Base-by-base conservation (phyloP, 805 yeast genomes). In the Saccharomycopsis selenospora region DNA sequence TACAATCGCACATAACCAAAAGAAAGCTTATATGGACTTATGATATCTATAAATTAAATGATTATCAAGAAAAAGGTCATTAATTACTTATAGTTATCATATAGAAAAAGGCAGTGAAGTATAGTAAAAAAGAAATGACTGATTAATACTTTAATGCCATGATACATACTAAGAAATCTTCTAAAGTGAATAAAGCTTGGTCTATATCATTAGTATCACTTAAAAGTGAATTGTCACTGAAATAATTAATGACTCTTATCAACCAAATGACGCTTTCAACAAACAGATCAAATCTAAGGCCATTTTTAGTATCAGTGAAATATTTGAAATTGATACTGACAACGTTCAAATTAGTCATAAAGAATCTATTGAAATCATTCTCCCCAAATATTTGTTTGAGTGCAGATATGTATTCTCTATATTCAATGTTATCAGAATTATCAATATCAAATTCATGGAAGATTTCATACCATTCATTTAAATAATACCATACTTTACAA, bases 201-300 rank as follows among this genome's bases (percentile, higher is more conserved):
- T 33, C 38, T 14, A 33, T 10, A 4, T 14, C 20, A 14, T 33
- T 33, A 27, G 29, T 27, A 14, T 7, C 38, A 14, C 10, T 20
- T 14, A 14, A 14, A 17, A 10, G 6, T 20, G 38, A 4, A 14
- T 33, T 33, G 38, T 14, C 17, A 14, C 24, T 40, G 24, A 30
- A 46, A 20, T 42, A 40, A 26, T 46, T 46, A 7, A 46, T 40
- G 14, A 40, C 46, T 6, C 45, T 17, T 11, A 48, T 45, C 22
- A 48, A 20, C 45, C 44, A 48, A 14, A 45, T 36, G 17, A 48
- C 43, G 27, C 51, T 48, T 17, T 48, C 51, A 29, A 45, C 49
- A 48, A 48, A 48, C 13, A 26, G 18, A 20, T 44, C 48, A 45
- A 48, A 48, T 11, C 40, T 10, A 30, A 48, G 10, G 27, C 24